These are phyloP conservation scores for Penicillium verhagenii DNA, from an alignment of 495 filamentous ascomycete genomes.

Conservation along the genomic window DNA sequence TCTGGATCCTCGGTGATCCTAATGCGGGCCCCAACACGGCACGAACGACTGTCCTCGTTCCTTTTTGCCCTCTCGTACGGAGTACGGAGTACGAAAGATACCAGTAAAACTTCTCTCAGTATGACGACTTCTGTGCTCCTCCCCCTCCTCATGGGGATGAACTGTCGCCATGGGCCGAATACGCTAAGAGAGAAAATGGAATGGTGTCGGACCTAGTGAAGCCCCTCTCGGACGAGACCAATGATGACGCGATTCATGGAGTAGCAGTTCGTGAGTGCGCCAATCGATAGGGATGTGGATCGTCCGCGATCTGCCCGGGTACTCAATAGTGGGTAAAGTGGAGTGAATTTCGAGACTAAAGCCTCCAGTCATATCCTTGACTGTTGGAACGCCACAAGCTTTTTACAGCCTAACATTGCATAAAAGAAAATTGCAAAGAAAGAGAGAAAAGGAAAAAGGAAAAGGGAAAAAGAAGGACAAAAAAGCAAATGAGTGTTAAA, in stretches of 20 bases:
- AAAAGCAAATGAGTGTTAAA: too few relatives aligned
- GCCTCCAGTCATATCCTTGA: not conserved
- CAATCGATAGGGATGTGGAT: constrained; percentile 27
- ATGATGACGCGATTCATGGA: constrained; percentile 19
- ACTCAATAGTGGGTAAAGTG: constrained; percentile 29
- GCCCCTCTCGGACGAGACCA: constrained; percentile 18
- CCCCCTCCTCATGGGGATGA: constrained; percentile 11
- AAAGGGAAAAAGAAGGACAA: not conserved
- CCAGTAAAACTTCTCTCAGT: not conserved
- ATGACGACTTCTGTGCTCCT: not conserved
- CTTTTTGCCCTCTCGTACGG: not conserved
- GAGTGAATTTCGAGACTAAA: not conserved
- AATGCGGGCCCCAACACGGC: too few relatives aligned
- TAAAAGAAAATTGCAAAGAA: not conserved
- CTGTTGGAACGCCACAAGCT: constrained; percentile 2
- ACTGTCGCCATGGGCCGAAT: constrained; percentile 11
- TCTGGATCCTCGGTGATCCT: not conserved
- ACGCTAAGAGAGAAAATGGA: constrained; percentile 11
- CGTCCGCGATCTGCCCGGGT: constrained; percentile 29
- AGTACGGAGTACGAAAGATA: not conserved
- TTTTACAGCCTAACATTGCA: not conserved
- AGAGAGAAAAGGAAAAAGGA: not conserved
- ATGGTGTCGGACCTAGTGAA: constrained; percentile 24
- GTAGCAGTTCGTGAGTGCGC: constrained; percentile 27
- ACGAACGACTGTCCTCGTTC: not conserved